phyloP scores from a whole-genome alignment of 2,329 filamentous ascomycete species.

The Arthrobotrys entomopaga region DNA sequence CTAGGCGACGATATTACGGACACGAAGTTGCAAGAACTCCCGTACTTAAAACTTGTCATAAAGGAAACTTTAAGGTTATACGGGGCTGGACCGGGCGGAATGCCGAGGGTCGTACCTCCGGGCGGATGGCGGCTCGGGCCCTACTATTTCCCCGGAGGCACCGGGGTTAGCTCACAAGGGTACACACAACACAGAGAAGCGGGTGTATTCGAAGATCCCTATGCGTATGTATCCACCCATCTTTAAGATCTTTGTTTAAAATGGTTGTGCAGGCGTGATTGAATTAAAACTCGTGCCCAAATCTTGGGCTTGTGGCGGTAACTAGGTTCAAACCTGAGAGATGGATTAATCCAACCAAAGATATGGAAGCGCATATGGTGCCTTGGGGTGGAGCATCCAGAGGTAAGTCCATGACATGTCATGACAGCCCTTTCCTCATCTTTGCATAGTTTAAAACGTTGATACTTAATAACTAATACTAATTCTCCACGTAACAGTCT shows the following conservation, averaged over 20 bases:
- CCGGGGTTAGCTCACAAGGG: not conserved
- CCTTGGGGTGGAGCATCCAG: constrained; percentile 26
- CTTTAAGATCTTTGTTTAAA: too few species aligned
- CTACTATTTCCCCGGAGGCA: constrained; percentile 27
- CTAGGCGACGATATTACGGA: not conserved
- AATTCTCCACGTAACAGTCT: too few species aligned
- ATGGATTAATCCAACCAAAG: constrained; percentile 36
- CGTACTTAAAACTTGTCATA: constrained; percentile 17
- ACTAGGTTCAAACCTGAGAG: constrained; percentile 33
- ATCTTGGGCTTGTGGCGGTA: too few species aligned
- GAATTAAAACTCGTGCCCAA: too few species aligned
- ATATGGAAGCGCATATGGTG: constrained; percentile 20
- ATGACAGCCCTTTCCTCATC: too few species aligned
- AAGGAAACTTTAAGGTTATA: constrained; percentile 36
- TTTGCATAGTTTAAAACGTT: too few species aligned
- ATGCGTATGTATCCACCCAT: constrained; percentile 2
- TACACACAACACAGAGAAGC: constrained; percentile 28
- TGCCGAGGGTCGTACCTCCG: constrained; percentile 18
- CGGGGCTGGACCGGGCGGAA: constrained; percentile 1
- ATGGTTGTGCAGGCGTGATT: too few species aligned
- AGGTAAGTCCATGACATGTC: constrained; percentile 8
- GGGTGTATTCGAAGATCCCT: constrained; percentile 12
- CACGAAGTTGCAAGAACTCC: constrained; percentile 15
- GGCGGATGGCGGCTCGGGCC: constrained; percentile 27
- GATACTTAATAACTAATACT: too few species aligned